These are phyloP conservation scores for Beta macrorhiza DNA, from an alignment of 179 eudicot species.

Conservation along the genomic window DNA sequence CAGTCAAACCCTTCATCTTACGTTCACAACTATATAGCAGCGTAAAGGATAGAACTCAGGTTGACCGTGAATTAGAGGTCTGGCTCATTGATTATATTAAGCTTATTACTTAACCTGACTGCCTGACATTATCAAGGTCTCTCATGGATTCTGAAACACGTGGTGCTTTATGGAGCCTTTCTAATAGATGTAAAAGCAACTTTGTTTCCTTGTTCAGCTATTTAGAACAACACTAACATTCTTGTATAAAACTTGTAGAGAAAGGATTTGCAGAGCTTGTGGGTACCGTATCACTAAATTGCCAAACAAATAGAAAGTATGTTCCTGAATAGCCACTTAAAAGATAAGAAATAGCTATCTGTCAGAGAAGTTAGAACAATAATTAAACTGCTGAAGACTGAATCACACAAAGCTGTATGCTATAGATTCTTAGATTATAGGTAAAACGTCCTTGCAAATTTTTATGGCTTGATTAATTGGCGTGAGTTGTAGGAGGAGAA, in stretches of 20 bases:
- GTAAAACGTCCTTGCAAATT: background rate
- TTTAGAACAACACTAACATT: background rate
- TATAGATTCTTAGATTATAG: background rate
- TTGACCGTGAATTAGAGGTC: slow-evolving; percentile 96
- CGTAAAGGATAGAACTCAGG: slow-evolving; percentile 85
- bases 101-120: background rate
- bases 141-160: background rate
- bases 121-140: background rate
- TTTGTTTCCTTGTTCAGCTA: background rate
- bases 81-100: slow-evolving; percentile 28
- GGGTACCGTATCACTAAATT: too few relatives aligned
- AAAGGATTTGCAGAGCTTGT: background rate
- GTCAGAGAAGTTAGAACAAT: background rate
- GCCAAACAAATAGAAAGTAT: background rate
- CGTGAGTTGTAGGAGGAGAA: background rate
- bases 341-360: background rate
- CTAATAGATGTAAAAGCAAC: background rate
- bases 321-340: background rate
- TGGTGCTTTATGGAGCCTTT: background rate
- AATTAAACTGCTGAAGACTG: background rate
- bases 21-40: slow-evolving; percentile 92
- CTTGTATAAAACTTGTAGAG: background rate
- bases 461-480: background rate
- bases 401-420: background rate
- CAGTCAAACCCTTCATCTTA: slow-evolving; percentile 69